These are phyloP conservation scores for Apiospora malaysiana DNA, from an alignment of 2,329 filamentous ascomycete genomes.

Conservation along the genomic window DNA sequence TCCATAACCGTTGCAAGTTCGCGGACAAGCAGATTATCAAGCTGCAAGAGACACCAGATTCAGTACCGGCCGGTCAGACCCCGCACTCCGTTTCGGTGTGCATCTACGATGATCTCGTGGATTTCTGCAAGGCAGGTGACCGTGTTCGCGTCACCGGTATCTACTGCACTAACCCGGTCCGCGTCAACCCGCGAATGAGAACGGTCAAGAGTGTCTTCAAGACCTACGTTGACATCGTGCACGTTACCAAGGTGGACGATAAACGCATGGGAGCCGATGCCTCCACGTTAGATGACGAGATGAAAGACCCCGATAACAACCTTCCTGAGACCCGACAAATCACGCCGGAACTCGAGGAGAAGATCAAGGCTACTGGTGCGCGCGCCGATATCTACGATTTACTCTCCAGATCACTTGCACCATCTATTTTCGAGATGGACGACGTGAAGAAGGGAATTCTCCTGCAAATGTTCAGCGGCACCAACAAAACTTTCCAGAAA, in stretches of 20 bases:
- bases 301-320: constrained; percentile 71
- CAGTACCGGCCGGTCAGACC: constrained; percentile 92
- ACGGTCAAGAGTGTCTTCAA: constrained; percentile 96
- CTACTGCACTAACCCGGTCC: constrained; percentile 92
- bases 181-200: constrained; percentile 90
- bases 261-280: constrained; percentile 90
- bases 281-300: constrained; percentile 86
- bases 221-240: constrained; percentile 93
- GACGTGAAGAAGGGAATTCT: constrained; percentile 99
- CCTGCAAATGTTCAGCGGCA: constrained; percentile 94
- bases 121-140: constrained; percentile 98
- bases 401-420: constrained; percentile 86
- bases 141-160: constrained; percentile 95
- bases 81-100: constrained; percentile 97
- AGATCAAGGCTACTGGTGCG: constrained; percentile 80
- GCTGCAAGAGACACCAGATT: constrained; percentile 95
- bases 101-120: constrained; percentile 95
- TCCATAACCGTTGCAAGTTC: constrained; percentile 94
- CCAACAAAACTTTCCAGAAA: constrained; percentile 97
- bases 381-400: constrained; percentile 92
- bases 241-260: constrained; percentile 96
- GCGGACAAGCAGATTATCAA: constrained; percentile 99
- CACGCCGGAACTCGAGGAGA: constrained; percentile 83
- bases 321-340: constrained; percentile 86
- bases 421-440: constrained; percentile 96